phyloP scores from a whole-genome alignment of 2,329 filamentous ascomycete species.

The Ceratocystis ficicola region DNA sequence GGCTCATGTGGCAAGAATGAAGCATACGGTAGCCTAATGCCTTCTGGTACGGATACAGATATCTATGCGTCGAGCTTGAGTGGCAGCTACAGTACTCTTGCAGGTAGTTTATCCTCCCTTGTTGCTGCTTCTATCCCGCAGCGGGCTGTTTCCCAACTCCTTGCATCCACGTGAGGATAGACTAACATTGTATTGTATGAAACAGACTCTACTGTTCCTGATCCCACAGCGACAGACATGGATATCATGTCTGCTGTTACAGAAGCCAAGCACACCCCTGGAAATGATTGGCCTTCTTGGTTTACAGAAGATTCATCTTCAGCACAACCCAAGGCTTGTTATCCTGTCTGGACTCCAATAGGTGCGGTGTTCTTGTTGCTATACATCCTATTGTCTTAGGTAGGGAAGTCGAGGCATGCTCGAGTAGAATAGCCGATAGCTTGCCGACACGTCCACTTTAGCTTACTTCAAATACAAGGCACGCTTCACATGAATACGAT shows the following conservation, averaged over 20 bases:
- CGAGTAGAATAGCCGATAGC: background rate
- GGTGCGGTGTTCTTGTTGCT: too few species aligned
- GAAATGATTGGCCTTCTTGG: slow-evolving; percentile 6
- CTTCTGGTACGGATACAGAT: background rate
- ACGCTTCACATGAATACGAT: background rate
- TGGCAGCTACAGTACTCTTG: background rate
- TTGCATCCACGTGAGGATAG: background rate
- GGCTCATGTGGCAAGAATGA: slow-evolving; percentile 20
- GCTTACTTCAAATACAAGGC: background rate
- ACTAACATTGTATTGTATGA: background rate
- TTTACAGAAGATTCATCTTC: background rate
- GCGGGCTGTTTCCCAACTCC: too few species aligned
- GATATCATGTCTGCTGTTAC: background rate
- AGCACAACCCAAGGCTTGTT: background rate
- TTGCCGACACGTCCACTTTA: background rate
- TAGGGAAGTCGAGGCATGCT: background rate
- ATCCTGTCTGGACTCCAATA: background rate
- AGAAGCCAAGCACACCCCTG: background rate
- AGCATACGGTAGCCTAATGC: background rate
- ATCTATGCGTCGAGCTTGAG: background rate
- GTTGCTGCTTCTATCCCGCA: background rate
- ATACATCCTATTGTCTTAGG: background rate
- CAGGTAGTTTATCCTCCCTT: slow-evolving; percentile 9
- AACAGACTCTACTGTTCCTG: background rate
- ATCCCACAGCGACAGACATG: background rate